These are phyloP conservation scores for Penicillium sp. DNA, from an alignment of 2,329 filamentous ascomycete genomes.

Conservation along the genomic window DNA sequence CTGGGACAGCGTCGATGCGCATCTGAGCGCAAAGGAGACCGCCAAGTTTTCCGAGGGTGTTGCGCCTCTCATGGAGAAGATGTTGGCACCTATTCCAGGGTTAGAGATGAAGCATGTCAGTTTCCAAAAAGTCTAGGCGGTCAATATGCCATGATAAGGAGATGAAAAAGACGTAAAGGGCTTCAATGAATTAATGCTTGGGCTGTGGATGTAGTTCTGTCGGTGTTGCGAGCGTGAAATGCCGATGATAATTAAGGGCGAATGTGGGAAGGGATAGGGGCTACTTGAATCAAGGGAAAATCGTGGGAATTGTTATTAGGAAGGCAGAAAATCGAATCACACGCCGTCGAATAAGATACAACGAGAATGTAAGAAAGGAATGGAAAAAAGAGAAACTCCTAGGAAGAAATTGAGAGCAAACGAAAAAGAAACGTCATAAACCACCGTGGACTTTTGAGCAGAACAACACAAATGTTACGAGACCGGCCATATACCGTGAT, in stretches of 20 bases:
- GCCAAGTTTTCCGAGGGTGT: conserved; percentile 48
- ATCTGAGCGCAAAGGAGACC: conserved; percentile 50
- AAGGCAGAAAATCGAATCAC: conserved; percentile 15
- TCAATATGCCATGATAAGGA: background rate
- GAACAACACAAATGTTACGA: conserved; percentile 4
- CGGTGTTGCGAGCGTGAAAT: conserved; percentile 3
- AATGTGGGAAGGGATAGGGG: conserved; percentile 5
- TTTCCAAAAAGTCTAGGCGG: conserved; percentile 34
- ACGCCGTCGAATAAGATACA: conserved; percentile 39
- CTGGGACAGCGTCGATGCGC: conserved; percentile 54
- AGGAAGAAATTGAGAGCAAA: conserved; percentile 14
- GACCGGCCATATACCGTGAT: background rate
- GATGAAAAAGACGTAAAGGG: background rate
- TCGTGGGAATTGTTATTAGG: conserved; percentile 27
- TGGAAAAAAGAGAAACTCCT: conserved; percentile 14
- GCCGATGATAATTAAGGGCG: conserved; percentile 5
- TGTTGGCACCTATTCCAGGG: conserved; percentile 38
- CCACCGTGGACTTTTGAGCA: conserved; percentile 28
- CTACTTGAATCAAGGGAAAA: conserved; percentile 20
- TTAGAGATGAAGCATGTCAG: conserved; percentile 50
- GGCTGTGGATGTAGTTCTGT: background rate
- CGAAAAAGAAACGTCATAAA: conserved; percentile 23
- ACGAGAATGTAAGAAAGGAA: conserved; percentile 20
- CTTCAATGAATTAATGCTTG: conserved; percentile 1
- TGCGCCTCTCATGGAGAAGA: conserved; percentile 43